Evolutionary conservation across 768 basidiomycete genomes (phyloP), one percentile per base, ranked within the genome.

Genomic region (Leccinum incarnatum): DNA sequence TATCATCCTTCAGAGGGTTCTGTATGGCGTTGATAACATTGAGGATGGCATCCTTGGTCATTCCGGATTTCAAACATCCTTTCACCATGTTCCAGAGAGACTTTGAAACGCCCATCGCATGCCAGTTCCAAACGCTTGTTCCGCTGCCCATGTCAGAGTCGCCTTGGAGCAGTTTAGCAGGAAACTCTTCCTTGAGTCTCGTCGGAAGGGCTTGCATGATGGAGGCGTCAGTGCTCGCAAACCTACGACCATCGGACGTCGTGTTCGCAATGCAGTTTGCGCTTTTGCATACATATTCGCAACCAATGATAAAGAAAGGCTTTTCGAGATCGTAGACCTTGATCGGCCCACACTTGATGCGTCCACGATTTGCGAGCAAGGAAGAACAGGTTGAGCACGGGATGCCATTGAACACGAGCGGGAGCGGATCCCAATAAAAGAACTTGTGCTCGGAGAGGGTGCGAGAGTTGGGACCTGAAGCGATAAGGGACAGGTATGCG

Each of bases 341-440:
- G 67, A 91, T 75, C 0, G 91, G 91, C 0, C 90, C 89, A 0
- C 82, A 81, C 60, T 78, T 82, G 71, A 92, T 91, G 45, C 87
- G 82, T 3, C 91, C 91, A 34, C 81, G 80, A 72, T 92, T 89
- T 34, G 69, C 62, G 40, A 93, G 79, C 1, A 85, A 79, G 5
- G 78, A 67, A 7, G 82, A 73, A 67, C 91, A 93, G 46, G 67
- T 77, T 0, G 89, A 88, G 63, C 91, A 93, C 1, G 83, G 78
- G 47, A 93, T 88, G 4, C 91, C 91, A 59, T 91, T 89, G 76
- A 92, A 89, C 9, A 91, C 84, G 50, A 93, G 83, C 1, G 90
- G 88, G 51, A 86, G 85, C 0, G 91, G 91, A 60, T 93, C 91
- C 91, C 91, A 93, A 64, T 89, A 93, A n/a, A 93, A 75, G 73